Conservation (phyloP, 2,329 filamentous ascomycete species). For the Emergomyces africanus region DNA sequence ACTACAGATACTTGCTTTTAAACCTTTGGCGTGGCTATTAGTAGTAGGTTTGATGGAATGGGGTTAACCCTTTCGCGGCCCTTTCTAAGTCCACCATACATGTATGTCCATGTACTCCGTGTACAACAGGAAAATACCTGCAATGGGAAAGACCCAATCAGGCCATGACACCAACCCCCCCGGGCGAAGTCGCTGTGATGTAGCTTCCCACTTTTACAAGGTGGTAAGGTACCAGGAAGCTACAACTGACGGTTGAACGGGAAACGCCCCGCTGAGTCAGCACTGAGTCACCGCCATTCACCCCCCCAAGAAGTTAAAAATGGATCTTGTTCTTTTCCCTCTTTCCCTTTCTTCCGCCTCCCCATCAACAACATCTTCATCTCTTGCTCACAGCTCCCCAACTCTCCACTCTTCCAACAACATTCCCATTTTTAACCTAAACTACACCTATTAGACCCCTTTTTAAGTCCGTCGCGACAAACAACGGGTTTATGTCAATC, state of each 20-base stretch:
- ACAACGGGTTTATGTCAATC: slow-evolving; percentile 94
- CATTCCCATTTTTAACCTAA: not conserved
- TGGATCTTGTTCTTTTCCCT: slow-evolving; percentile 4
- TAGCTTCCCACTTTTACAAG: not conserved
- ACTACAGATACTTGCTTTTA: not conserved
- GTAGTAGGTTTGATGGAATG: no score
- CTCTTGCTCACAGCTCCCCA: not conserved
- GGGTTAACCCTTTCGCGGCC: no score
- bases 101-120: no score
- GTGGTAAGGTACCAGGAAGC: not conserved
- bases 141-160: not conserved
- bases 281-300: slow-evolving; percentile 1
- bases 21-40: no score
- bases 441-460: slow-evolving; percentile 11
- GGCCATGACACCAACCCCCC: not conserved
- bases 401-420: slow-evolving; percentile 6
- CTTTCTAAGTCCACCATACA: no score
- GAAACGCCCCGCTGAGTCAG: slow-evolving; percentile 5
- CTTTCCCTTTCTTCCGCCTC: not conserved
- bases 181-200: not conserved
- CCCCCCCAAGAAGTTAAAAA: not conserved
- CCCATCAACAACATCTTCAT: not conserved
- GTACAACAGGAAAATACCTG: not conserved
- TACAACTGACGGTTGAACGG: not conserved
- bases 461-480: slow-evolving; percentile 40